Percentiles rank a stretch among this genome's conserved stretches.
phyloP scores from a whole-genome alignment of 768 basidiomycete genomes.

The Lanmaoa rubissima region DNA sequence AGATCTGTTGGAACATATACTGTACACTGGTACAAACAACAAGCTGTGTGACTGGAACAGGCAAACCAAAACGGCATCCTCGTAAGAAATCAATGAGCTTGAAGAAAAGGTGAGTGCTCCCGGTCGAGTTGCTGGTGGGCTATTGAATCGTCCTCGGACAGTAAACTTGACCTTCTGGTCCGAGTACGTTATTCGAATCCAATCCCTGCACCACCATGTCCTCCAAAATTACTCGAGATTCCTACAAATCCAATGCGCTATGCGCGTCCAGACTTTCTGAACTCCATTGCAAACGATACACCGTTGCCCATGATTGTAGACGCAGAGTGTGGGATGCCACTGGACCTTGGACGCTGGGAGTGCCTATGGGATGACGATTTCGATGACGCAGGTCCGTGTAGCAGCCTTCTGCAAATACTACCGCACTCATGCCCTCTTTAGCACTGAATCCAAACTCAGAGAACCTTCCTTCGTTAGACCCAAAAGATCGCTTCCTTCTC shows the following conservation, averaged over 20 bases:
- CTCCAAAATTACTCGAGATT: slow-evolving; percentile 90
- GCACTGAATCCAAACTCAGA: slow-evolving; percentile 66
- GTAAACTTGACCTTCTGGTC: slow-evolving; percentile 88
- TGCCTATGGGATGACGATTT: slow-evolving; percentile 81
- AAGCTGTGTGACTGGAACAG: neutral
- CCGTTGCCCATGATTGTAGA: slow-evolving; percentile 96
- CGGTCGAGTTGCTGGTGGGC: neutral
- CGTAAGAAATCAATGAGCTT: slow-evolving; percentile 42
- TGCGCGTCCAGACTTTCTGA: slow-evolving; percentile 80
- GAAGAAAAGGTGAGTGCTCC: slow-evolving; percentile 48
- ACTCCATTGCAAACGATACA: slow-evolving; percentile 74
- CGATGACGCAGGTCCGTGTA: slow-evolving; percentile 58
- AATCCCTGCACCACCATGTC: slow-evolving; percentile 93
- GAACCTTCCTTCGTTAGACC: slow-evolving; percentile 62
- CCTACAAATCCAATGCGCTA: slow-evolving; percentile 89
- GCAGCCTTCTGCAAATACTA: neutral
- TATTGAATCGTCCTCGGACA: slow-evolving; percentile 30
- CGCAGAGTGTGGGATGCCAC: slow-evolving; percentile 94
- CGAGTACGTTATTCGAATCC: slow-evolving; percentile 94
- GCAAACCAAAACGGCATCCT: slow-evolving; percentile 7
- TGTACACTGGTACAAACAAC: slow-evolving; percentile 13
- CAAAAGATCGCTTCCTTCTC: slow-evolving; percentile 73
- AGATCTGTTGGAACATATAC: too few relatives aligned
- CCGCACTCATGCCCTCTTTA: slow-evolving; percentile 14
- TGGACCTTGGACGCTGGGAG: slow-evolving; percentile 82